Percentiles rank a stretch among this genome's conserved stretches.
These are phyloP conservation scores for Fusarium tupiense DNA, from an alignment of 2,329 filamentous ascomycete genomes.

Conservation along the genomic window DNA sequence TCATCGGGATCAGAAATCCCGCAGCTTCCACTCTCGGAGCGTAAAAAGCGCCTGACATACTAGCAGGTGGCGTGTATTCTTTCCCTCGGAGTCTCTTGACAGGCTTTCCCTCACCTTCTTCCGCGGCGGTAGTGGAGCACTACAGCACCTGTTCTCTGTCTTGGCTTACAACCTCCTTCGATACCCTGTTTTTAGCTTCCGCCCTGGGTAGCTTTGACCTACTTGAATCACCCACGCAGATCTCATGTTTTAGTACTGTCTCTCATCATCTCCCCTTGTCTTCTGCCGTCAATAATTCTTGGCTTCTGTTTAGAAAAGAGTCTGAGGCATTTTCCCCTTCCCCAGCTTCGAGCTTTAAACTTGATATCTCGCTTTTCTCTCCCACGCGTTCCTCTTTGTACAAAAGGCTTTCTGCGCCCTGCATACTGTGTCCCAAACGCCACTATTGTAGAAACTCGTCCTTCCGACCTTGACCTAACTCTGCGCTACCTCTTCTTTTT, in stretches of 20 bases:
- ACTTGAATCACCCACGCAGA: constrained; percentile 28
- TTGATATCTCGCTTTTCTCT: not conserved
- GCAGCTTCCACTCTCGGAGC: constrained; percentile 2
- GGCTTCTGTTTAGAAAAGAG: constrained; percentile 11
- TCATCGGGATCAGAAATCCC: constrained; percentile 1
- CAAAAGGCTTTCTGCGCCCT: constrained; percentile 28
- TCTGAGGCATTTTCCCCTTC: constrained; percentile 22
- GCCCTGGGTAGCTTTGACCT: constrained; percentile 2
- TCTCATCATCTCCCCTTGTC: constrained; percentile 31
- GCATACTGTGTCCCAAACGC: not conserved
- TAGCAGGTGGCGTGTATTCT: not conserved
- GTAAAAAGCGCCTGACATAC: not conserved
- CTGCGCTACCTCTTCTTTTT: not conserved
- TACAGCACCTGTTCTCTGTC: not conserved
- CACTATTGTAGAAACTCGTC: not conserved
- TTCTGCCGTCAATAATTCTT: constrained; percentile 7
- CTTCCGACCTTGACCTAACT: not conserved
- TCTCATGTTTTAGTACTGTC: constrained; percentile 30
- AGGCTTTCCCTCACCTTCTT: not conserved
- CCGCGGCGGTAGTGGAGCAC: not conserved
- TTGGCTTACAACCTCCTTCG: constrained; percentile 6
- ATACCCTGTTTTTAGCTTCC: constrained; percentile 19
- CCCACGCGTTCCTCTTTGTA: not conserved
- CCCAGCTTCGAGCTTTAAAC: not conserved
- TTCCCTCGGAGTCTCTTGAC: not conserved